Conservation (phyloP, 768 basidiomycete species). For the Daedaleopsis sinensis region DNA sequence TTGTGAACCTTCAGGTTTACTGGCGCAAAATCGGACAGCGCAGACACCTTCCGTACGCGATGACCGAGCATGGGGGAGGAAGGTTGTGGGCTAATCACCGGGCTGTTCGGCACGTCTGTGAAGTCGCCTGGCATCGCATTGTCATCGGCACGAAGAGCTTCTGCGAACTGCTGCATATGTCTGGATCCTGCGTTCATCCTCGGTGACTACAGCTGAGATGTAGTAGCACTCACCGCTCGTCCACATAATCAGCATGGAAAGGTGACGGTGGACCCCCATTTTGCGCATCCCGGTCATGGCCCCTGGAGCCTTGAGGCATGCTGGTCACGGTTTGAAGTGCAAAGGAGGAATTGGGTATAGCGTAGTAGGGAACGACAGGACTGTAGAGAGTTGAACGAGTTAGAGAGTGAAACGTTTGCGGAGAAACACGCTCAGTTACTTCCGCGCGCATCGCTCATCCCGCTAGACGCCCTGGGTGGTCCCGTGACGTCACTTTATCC, state of each 20-base stretch:
- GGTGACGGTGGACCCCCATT: conserved; percentile 1
- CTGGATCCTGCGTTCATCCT: conserved; percentile 33
- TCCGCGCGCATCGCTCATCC: neutral
- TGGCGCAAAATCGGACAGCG: conserved; percentile 87
- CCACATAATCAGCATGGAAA: conserved; percentile 61
- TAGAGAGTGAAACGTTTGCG: neutral
- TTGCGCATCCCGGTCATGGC: neutral
- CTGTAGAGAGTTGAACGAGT: conserved; percentile 13
- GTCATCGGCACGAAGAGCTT: conserved; percentile 54
- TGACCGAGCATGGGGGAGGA: conserved; percentile 31
- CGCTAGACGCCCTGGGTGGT: neutral
- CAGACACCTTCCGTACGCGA: conserved; percentile 79
- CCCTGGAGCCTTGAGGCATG: conserved; percentile 5
- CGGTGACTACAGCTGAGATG: conserved; percentile 34
- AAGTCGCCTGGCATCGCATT: conserved; percentile 16
- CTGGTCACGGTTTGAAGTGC: no score
- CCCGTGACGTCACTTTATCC: conserved; percentile 15
- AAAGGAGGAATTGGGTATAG: neutral
- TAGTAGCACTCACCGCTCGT: conserved; percentile 57
- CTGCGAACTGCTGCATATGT: conserved; percentile 76
- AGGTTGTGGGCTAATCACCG: conserved; percentile 14
- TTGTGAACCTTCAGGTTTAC: conserved; percentile 82
- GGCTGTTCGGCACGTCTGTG: conserved; percentile 27
- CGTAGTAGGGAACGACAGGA: conserved; percentile 9
- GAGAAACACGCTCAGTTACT: neutral